Conservation (phyloP, 176 grass and related monocot species). For the Avena insularis region DNA sequence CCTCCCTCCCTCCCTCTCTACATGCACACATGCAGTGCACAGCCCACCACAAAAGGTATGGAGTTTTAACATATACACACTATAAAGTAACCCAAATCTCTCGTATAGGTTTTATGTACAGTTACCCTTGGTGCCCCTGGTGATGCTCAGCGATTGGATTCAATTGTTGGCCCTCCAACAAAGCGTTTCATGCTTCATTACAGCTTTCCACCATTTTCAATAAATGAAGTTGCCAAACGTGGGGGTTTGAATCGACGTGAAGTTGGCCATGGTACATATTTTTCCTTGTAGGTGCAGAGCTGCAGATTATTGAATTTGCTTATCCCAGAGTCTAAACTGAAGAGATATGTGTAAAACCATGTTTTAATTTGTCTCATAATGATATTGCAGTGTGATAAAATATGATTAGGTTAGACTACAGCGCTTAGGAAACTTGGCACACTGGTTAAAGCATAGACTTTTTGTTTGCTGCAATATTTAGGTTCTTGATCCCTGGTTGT, state of each 20-base stretch:
- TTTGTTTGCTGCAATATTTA: slow-evolving; percentile 18
- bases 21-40: neutral
- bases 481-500: neutral
- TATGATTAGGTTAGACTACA: slow-evolving; percentile 13
- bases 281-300: slow-evolving; percentile 25
- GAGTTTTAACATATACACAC: neutral
- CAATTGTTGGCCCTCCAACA: slow-evolving; percentile 94
- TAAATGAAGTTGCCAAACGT: slow-evolving; percentile 90
- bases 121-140: slow-evolving; percentile 94
- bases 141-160: slow-evolving; percentile 92
- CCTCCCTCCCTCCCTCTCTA: neutral
- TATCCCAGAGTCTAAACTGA: neutral
- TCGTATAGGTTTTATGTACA: slow-evolving; percentile 89
- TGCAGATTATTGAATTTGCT: slow-evolving; percentile 29
- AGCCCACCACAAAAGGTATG: neutral
- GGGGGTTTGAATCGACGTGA: slow-evolving; percentile 92
- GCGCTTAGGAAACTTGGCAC: neutral
- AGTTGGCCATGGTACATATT: slow-evolving; percentile 90
- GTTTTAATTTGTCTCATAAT: slow-evolving; percentile 2
- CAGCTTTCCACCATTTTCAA: slow-evolving; percentile 96
- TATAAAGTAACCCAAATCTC: slow-evolving; percentile 29
- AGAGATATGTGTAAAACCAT: neutral
- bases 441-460: slow-evolving; percentile 14
- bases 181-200: slow-evolving; percentile 99
- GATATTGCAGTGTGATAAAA: neutral